Percentiles rank a stretch among this genome's conserved stretches.
Conservation (phyloP, 495 filamentous ascomycete species). For the Podospora sp. region DNA sequence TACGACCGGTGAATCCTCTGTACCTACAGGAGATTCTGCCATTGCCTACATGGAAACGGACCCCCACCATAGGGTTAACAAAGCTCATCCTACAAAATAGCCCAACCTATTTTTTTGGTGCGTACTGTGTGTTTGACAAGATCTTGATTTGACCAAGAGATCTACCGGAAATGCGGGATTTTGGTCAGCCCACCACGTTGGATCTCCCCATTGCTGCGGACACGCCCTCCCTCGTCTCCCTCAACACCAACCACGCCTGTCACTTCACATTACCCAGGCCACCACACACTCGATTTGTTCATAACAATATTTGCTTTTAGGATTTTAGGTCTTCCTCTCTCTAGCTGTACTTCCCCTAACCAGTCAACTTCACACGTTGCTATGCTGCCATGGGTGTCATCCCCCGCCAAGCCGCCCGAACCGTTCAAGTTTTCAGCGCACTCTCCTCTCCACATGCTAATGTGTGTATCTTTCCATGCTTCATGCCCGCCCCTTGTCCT, state of each 20-base stretch:
- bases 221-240: not conserved
- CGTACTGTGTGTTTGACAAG: constrained; percentile 3
- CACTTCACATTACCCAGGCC: not conserved
- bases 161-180: constrained; percentile 7
- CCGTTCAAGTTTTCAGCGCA: not conserved
- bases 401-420: not conserved
- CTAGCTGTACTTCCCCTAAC: not conserved
- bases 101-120: not conserved
- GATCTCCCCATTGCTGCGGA: not conserved
- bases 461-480: not conserved
- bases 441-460: not conserved
- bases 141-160: constrained; percentile 11
- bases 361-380: not conserved
- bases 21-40: not conserved
- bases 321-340: not conserved
- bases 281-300: not conserved
- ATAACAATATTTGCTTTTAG: not conserved
- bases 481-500: not conserved
- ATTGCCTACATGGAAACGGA: not conserved
- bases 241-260: not conserved
- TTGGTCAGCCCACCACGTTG: constrained; percentile 6
- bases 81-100: not conserved
- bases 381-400: not conserved
- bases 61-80: constrained; percentile 6
- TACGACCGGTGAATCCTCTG: too few species aligned